Conservation (phyloP, 2,329 filamentous ascomycete species). For the Arthrocladium fulminans region DNA sequence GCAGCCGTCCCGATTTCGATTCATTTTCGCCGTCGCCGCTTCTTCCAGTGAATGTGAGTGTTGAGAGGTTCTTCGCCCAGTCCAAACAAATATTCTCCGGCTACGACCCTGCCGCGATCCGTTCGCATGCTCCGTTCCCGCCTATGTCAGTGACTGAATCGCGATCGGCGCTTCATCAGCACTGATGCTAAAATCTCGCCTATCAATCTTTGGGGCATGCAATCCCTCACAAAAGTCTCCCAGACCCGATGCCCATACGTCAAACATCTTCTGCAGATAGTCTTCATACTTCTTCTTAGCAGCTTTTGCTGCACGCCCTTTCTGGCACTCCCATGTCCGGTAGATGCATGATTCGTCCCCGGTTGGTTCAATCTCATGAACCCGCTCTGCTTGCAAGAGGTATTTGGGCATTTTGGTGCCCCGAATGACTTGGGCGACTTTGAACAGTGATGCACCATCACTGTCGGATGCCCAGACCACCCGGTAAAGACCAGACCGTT, state of each 20-base stretch:
- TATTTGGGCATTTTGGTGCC: constrained; percentile 26
- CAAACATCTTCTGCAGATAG: constrained; percentile 31
- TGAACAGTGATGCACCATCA: constrained; percentile 20
- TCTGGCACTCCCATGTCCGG: constrained; percentile 36
- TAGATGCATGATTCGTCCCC: constrained; percentile 29
- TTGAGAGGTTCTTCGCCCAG: too few species aligned
- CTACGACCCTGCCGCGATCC: too few species aligned
- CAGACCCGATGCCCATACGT: constrained; percentile 34
- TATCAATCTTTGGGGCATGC: constrained; percentile 27
- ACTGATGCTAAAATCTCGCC: constrained; percentile 20
- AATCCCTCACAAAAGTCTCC: constrained; percentile 29
- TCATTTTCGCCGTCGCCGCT: too few species aligned
- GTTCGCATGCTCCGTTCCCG: too few species aligned
- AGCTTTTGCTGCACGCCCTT: constrained; percentile 33
- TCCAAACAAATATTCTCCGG: too few species aligned
- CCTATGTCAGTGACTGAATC: too few species aligned
- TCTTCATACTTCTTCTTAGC: constrained; percentile 36
- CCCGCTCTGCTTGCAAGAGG: constrained; percentile 37
- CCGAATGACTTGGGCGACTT: constrained; percentile 24
- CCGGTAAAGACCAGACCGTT: constrained; percentile 22
- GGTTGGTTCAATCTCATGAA: constrained; percentile 39
- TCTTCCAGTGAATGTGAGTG: too few species aligned
- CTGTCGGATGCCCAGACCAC: constrained; percentile 30
- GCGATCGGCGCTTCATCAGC: constrained; percentile 2
- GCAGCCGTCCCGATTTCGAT: too few species aligned